A percentile compares a stretch with the other conserved stretches of the same genome.
phyloP scores from a whole-genome alignment of 2,329 filamentous ascomycete genomes.

The Venturia aucupariae region DNA sequence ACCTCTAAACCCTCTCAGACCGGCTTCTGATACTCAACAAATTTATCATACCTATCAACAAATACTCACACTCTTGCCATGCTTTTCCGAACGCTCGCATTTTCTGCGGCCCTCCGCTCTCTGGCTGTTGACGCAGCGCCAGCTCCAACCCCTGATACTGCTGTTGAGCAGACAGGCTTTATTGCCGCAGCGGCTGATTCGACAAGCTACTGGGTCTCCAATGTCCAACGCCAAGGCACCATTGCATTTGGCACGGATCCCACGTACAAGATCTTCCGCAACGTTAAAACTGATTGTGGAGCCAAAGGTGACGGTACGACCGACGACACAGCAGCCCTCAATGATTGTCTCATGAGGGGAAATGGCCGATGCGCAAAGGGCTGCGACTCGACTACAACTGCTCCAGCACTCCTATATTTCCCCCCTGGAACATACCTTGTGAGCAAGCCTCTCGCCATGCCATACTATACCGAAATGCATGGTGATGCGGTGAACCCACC shows the following conservation, averaged over 20 bases:
- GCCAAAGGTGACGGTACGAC: conserved; percentile 51
- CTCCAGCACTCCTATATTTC: conserved; percentile 85
- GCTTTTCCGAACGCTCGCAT: conserved; percentile 5
- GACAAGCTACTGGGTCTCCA: conserved; percentile 59
- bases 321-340: conserved; percentile 87
- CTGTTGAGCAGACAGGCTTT: not conserved
- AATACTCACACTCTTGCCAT: not conserved
- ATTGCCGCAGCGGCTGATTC: conserved; percentile 19
- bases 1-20: not conserved
- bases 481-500: conserved; percentile 68
- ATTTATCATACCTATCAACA: not conserved
- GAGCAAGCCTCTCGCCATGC: conserved; percentile 67
- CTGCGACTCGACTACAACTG: conserved; percentile 77
- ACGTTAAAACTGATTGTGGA: conserved; percentile 36
- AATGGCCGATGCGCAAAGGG: conserved; percentile 62
- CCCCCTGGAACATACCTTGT: conserved; percentile 79
- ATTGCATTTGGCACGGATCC: conserved; percentile 51
- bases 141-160: not conserved
- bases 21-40: not conserved
- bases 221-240: conserved; percentile 59
- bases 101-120: not conserved
- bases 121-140: conserved; percentile 7
- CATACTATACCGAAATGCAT: conserved; percentile 90
- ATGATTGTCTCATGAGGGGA: conserved; percentile 67
- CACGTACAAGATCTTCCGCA: conserved; percentile 52